These are phyloP conservation scores for Candida parachauliodes DNA, from an alignment of 805 yeast genomes.

Conservation along the genomic window DNA sequence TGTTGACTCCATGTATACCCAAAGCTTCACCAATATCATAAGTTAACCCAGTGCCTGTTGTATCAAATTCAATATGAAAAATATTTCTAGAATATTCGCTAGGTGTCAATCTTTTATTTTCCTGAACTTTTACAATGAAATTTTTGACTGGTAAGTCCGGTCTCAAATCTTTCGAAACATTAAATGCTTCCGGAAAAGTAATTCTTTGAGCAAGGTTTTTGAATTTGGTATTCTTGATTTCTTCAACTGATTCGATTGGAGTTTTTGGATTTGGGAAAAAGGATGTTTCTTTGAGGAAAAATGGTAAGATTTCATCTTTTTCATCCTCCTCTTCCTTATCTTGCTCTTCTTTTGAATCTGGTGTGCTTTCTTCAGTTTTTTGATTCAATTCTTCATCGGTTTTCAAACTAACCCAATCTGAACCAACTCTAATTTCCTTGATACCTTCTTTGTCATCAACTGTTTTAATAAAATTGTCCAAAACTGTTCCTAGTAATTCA, in stretches of 20 bases:
- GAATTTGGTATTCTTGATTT: constrained; percentile 34
- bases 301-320: constrained; percentile 32
- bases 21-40: constrained; percentile 96
- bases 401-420: constrained; percentile 34
- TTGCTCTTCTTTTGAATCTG: constrained; percentile 19
- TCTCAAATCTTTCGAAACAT: constrained; percentile 56
- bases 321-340: constrained; percentile 25
- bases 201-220: constrained; percentile 63
- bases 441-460: constrained; percentile 44
- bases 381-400: constrained; percentile 31
- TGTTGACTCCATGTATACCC: constrained; percentile 91
- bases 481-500: constrained; percentile 71
- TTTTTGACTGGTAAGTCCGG: constrained; percentile 87
- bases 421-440: constrained; percentile 30
- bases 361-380: constrained; percentile 16
- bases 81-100: constrained; percentile 86
- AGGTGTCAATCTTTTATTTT: constrained; percentile 90
- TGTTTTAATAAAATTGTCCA: constrained; percentile 62
- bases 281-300: constrained; percentile 60
- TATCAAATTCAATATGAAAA: constrained; percentile 94
- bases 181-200: constrained; percentile 79
- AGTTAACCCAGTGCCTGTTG: constrained; percentile 82
- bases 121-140: constrained; percentile 84
- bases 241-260: constrained; percentile 30
- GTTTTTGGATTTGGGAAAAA: constrained; percentile 60